phyloP scores from a whole-genome alignment of 1,284 basidiomycete genomes.

The Lignosus rhinocerotis region DNA sequence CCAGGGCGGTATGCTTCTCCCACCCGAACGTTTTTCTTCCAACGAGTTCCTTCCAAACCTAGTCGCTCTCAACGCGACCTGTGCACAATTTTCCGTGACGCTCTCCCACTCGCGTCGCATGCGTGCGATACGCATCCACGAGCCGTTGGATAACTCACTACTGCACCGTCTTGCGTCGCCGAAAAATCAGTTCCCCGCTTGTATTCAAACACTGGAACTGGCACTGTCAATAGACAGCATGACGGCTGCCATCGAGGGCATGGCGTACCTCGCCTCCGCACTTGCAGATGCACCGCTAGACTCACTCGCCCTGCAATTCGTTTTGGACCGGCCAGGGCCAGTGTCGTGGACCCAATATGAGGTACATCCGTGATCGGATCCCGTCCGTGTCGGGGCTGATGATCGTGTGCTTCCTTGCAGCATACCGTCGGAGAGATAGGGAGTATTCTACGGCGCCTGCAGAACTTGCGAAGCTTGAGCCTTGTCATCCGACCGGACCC shows the following conservation, averaged over 20 bases:
- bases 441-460: slow-evolving; percentile 11
- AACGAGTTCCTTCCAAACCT: slow-evolving; percentile 18
- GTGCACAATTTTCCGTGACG: not conserved
- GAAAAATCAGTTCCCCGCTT: not conserved
- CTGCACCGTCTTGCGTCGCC: slow-evolving; percentile 4
- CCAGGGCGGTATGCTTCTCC: slow-evolving; percentile 6
- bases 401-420: slow-evolving; percentile 8
- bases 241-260: slow-evolving; percentile 9
- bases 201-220: slow-evolving; percentile 13
- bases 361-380: slow-evolving; percentile 14
- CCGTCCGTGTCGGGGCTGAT: not conserved
- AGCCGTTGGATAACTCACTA: slow-evolving; percentile 8
- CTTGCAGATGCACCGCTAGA: slow-evolving; percentile 10
- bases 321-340: slow-evolving; percentile 6
- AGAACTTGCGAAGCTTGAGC: slow-evolving; percentile 18
- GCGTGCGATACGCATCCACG: slow-evolving; percentile 16
- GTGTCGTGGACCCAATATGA: slow-evolving; percentile 20
- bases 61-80: slow-evolving; percentile 12
- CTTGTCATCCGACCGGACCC: slow-evolving; percentile 27
- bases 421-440: slow-evolving; percentile 15
- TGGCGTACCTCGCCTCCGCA: slow-evolving; percentile 16
- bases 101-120: slow-evolving; percentile 5
- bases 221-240: slow-evolving; percentile 10
- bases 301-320: slow-evolving; percentile 17
- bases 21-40: slow-evolving; percentile 8